Base-by-base conservation (phyloP, 495 filamentous ascomycete genomes). In the Trichoderma virens region DNA sequence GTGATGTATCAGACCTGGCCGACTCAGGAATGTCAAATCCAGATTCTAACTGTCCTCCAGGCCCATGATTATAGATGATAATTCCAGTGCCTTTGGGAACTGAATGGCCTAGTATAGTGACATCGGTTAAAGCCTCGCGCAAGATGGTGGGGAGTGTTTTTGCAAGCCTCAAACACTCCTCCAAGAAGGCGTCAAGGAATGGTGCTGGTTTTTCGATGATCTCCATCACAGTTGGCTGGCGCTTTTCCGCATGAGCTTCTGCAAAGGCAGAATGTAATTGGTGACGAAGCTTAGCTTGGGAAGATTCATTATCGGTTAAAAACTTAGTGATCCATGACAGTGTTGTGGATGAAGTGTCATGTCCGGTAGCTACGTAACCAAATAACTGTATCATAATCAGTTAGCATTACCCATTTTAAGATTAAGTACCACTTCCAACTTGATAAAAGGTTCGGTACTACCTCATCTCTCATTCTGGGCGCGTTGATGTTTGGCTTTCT, bases 181-280 rank as follows among this genome's bases (percentile, higher is more conserved):
- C 76, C 23, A 76, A 62, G 2, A 71, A 65, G 7, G 75, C 78
- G 32, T 78, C 71, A 3, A 80, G 67, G 62, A 75, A 79, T 0
- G 73, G 76, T 18, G 75, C 51, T 4, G 43, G 39, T 0, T 62
- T 64, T 18, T 66, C 67, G 14, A 31, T 62, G 23, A 77, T 67
- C 63, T 76, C 74, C 25, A 64, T 35, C 34, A 62, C 54, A 7
- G 68, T 70, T 3, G 70, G 71, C 35, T 62, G 62, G 25, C 67
- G 65, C 0, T 51, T 45, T 28, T 70, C 64, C 16, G 31, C 63
- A 28, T 43, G n/a, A 0, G 73, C 72, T 30, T 45, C 31, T 11
- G 68, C 13, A 45, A 66, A 70, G n/a, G 67, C 66, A 20, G 43
- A 35, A 6, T 59, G 64, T 16, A 77, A 61, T 16, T 65, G 62